phyloP scores from a whole-genome alignment of 2,329 filamentous ascomycete species.

The Talaromyces sp. region DNA sequence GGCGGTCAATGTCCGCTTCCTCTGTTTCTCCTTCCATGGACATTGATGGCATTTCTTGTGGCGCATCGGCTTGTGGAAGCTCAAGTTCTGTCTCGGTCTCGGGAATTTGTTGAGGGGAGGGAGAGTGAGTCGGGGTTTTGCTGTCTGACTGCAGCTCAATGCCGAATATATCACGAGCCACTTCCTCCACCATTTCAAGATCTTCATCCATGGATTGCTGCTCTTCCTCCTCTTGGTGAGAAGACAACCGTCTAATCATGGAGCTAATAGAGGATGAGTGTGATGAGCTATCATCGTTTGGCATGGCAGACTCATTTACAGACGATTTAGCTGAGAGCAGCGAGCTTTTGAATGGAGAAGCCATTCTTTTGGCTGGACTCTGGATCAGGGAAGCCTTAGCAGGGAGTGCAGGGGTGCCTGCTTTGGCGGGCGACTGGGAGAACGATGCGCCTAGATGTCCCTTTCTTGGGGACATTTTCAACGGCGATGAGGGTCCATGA shows the following conservation, averaged over 20 bases:
- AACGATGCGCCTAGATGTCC: conserved; percentile 40
- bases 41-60: background rate
- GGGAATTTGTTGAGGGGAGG: background rate
- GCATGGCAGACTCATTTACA: conserved; percentile 1
- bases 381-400: conserved; percentile 41
- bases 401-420: conserved; percentile 39
- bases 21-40: background rate
- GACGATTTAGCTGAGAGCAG: conserved; percentile 21
- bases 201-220: conserved; percentile 14
- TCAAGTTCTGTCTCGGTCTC: conserved; percentile 8
- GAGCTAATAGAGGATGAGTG: conserved; percentile 1
- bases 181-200: conserved; percentile 26
- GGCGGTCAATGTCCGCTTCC: conserved; percentile 12
- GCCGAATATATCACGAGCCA: conserved; percentile 25
- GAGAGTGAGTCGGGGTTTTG: conserved; percentile 8
- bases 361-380: conserved; percentile 48
- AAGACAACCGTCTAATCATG: conserved; percentile 2
- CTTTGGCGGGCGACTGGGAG: conserved; percentile 36
- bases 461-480: conserved; percentile 50
- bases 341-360: conserved; percentile 42
- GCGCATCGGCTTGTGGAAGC: background rate
- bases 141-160: conserved; percentile 22
- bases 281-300: background rate
- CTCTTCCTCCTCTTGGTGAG: conserved; percentile 5
- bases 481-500: conserved; percentile 39